Base-by-base conservation (phyloP, 371 early-diverging fungal species). In the Umbelopsis sp. region DNA sequence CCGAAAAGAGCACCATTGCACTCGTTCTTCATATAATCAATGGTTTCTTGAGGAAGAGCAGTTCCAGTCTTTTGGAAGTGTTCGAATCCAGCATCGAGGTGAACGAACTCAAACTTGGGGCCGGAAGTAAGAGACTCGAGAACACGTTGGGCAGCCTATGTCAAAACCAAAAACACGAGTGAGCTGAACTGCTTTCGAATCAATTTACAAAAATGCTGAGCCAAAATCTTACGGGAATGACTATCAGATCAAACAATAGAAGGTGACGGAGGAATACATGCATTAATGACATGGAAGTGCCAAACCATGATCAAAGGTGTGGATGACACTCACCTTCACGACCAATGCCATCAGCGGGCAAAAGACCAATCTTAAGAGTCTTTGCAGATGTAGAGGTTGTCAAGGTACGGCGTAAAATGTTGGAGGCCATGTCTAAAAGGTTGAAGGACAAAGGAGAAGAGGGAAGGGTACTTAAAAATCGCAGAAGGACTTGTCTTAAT, bases 1-100 rank as follows among this genome's bases (percentile, higher is more conserved):
- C 98, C 98, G 79, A 98, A 98, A 66, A 98, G 84, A n/a, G 95
- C 98, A 10, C 97, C 97, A 44, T 94, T 88, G 74, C 96, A 95
- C 64, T 92, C 89, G 65, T 80, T 84, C 73, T 89, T 89, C 66
- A 97, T 85, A 38, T 79, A 81, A 11, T 89, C 86, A 11, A 97
- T 86, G 10, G 97, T 98, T 64, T 87, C 86, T 57, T 92, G 86
- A 16, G 98, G 97, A 29, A 98, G 88, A 44, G 97, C 94, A 5
- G 87, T 88, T 38, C 97, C 97, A 32, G 92, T 93, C 84, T 92
- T 91, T 80, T 94, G 91, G 74, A 98, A 98, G 76, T 89, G 85
- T 75, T 97, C 97, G 71, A 96, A 98, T 63, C 98, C 98, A 67
- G 97, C 97, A 68, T 95, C 94, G 64, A 97, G 84, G 63, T 91